A percentile compares a stretch with the other conserved stretches of the same genome.
Conservation (phyloP, 2,329 filamentous ascomycete genomes). For the Helotiales sp. region DNA sequence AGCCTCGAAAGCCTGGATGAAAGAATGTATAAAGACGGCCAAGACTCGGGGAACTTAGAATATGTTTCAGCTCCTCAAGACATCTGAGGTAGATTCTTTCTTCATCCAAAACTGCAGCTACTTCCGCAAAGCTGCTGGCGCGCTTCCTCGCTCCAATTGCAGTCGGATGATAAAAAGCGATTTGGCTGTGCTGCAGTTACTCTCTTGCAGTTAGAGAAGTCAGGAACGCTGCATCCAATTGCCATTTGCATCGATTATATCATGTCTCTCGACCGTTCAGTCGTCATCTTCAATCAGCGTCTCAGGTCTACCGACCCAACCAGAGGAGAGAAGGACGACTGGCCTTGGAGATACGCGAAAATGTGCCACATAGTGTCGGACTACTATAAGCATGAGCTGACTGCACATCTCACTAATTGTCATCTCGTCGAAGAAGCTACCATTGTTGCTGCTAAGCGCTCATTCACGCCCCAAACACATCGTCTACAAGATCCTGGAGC, state of each 20-base stretch:
- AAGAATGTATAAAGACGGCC: conserved; percentile 21
- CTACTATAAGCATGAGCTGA: conserved; percentile 49
- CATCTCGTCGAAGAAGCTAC: conserved; percentile 50
- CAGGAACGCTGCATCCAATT: conserved; percentile 49
- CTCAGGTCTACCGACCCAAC: conserved; percentile 33
- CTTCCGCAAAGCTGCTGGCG: conserved; percentile 22
- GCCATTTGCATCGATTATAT: conserved; percentile 50
- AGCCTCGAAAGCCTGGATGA: conserved; percentile 21
- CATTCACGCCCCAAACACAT: conserved; percentile 27
- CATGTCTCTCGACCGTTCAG: conserved; percentile 42
- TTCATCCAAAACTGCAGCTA: conserved; percentile 33
- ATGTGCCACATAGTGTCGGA: conserved; percentile 48
- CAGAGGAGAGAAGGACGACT: conserved; percentile 42
- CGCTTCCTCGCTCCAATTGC: not conserved
- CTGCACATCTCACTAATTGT: conserved; percentile 45
- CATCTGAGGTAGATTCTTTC: conserved; percentile 16
- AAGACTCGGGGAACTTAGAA: conserved; percentile 14
- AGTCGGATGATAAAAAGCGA: conserved; percentile 21
- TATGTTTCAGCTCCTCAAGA: conserved; percentile 13
- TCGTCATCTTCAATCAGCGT: conserved; percentile 50
- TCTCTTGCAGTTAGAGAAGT: conserved; percentile 43
- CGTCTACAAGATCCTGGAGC: conserved; percentile 30
- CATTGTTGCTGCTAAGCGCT: conserved; percentile 47
- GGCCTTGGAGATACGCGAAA: conserved; percentile 54
- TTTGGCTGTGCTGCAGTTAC: conserved; percentile 41